These are phyloP conservation scores for Podaxis sp. DNA, from an alignment of 768 basidiomycete genomes.

Conservation along the genomic window DNA sequence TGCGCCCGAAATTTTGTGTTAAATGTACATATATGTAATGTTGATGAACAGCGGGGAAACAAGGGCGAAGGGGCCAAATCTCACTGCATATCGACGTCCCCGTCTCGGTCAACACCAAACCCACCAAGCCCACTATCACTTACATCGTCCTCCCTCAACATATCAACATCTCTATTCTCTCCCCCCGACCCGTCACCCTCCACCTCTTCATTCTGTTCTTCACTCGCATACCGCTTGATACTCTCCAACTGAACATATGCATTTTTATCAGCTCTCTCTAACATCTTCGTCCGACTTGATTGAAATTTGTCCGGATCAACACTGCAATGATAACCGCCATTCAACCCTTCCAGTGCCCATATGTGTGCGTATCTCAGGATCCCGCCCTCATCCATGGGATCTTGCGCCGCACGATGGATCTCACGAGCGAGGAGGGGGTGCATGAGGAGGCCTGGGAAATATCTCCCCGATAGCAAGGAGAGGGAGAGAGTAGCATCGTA, in stretches of 20 bases:
- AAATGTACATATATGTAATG: neutral
- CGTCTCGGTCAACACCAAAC: neutral
- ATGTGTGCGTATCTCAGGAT: slow-evolving; percentile 48
- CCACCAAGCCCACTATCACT: neutral
- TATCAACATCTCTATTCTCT: slow-evolving; percentile 18
- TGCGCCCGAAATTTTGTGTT: neutral
- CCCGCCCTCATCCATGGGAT: slow-evolving; percentile 31
- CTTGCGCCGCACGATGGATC: slow-evolving; percentile 37
- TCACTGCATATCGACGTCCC: slow-evolving; percentile 7
- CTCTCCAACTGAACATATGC: slow-evolving; percentile 42
- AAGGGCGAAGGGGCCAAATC: neutral
- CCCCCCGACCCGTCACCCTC: slow-evolving; percentile 10
- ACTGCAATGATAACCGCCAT: slow-evolving; percentile 63
- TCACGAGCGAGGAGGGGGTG: slow-evolving; percentile 56
- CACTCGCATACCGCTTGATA: slow-evolving; percentile 32
- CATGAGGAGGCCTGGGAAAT: slow-evolving; percentile 69
- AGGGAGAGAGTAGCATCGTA: slow-evolving; percentile 68
- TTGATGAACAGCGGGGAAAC: neutral
- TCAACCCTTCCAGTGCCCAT: slow-evolving; percentile 72
- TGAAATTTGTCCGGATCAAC: slow-evolving; percentile 69
- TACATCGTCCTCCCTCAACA: slow-evolving; percentile 20
- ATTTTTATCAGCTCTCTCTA: slow-evolving; percentile 57
- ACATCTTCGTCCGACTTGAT: slow-evolving; percentile 48
- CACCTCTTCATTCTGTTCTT: slow-evolving; percentile 24
- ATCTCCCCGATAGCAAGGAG: slow-evolving; percentile 72